Base-by-base conservation (phyloP, 2,329 filamentous ascomycete species). In the Camillea tinctor region DNA sequence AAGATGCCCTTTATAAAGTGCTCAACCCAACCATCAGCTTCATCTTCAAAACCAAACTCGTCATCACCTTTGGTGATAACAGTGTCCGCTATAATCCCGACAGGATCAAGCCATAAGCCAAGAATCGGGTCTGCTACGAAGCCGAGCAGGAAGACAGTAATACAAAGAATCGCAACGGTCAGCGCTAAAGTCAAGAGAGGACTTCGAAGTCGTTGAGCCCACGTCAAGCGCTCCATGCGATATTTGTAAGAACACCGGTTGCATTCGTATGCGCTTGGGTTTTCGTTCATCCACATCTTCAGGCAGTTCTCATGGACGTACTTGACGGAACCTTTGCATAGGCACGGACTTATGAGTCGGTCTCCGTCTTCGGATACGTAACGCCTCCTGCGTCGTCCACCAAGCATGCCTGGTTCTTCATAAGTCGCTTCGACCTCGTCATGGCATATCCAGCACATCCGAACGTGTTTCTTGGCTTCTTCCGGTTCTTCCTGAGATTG, bases 281-380 rank as follows among this genome's bases (percentile, higher is more conserved):
- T 82, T 70, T 91, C 84, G 64, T 88, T 83, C 67, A 95, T 86
- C 92, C 93, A 98, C 11, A 85, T 82, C 69, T 90, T 86, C 54
- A 99, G 81, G 72, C 95, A 99, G 26, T 88, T 90, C 75, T 97
- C 92, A 74, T 99, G 95, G 22, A 98, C 93, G 76, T 96, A 97
- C 77, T 91, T 91, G 68, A 94, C 91, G 48, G 91, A 92, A 56
- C 95, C 95, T 78, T 92, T 96, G 83, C 95, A 99, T 77, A 89
- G 88, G 81, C 95, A 99, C 40, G 95, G 95, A 57, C 90, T 90
- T 68, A 98, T 84, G 24, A 99, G 80, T 55, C 92, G 67, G 21
- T 64, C 69, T 48, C 66, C 68, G 54, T 70, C 60, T 56, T 71
- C 68, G 21, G 64, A 67, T 20, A 71, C 59, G 51, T 72, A 72